Evolutionary conservation across 495 filamentous ascomycete genomes (phyloP).

Genomic region (Glonium stellatum): DNA sequence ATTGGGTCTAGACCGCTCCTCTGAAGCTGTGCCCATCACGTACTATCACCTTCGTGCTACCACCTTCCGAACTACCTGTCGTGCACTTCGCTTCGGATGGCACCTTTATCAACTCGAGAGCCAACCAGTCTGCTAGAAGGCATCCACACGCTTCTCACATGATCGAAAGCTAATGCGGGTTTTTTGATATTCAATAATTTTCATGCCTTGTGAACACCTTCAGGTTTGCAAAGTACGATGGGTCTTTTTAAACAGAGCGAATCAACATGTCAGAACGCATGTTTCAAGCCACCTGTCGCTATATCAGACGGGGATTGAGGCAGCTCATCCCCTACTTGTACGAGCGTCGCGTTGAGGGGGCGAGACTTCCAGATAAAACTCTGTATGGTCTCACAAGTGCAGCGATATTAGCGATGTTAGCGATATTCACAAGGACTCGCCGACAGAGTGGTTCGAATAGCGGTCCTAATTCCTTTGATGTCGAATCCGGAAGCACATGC

Average conservation of each 20-base stretch:
- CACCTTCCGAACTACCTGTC: conserved; percentile 6
- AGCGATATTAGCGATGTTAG: not conserved
- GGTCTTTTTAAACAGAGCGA: conserved; percentile 10
- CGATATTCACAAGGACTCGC: not conserved
- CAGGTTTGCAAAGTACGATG: conserved; percentile 7
- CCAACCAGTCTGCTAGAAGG: conserved; percentile 18
- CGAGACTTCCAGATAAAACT: not conserved
- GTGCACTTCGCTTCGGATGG: conserved; percentile 10
- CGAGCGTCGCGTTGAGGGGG: not conserved
- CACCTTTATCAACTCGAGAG: conserved; percentile 23
- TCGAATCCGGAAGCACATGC: not conserved
- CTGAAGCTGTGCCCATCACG: not conserved
- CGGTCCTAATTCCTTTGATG: not conserved
- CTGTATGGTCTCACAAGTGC: not conserved
- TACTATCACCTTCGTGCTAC: conserved; percentile 4
- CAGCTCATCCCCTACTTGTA: not conserved
- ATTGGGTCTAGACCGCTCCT: conserved; percentile 18
- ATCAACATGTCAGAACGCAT: conserved; percentile 21
- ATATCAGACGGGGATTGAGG: not conserved
- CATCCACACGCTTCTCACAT: conserved; percentile 33
- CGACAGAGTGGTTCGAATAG: not conserved
- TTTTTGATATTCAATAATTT: conserved; percentile 6
- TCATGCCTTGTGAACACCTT: conserved; percentile 18
- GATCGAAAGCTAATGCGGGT: conserved; percentile 32
- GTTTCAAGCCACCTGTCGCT: not conserved